Base-by-base conservation (phyloP, 495 filamentous ascomycete genomes). In the Daldinia bambusicola region DNA sequence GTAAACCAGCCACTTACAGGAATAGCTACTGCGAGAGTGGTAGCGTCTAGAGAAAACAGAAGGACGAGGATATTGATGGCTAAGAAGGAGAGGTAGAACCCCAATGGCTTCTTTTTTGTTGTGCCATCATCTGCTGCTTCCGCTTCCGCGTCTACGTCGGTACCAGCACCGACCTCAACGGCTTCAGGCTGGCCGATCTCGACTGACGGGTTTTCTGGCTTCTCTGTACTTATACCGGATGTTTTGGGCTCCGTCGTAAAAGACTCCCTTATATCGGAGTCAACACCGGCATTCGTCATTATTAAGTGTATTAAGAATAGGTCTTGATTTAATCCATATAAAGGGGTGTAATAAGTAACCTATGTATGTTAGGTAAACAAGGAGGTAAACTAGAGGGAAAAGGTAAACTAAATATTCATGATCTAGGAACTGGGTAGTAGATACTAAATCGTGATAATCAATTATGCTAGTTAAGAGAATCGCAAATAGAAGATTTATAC, bases 1-100 rank as follows among this genome's bases (percentile, higher is more conserved):
- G 51, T 4, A 18, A 16, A 5, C 9, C 1, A 7, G 41, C 14
- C 14, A 32, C 71, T 36, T 67, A 70, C 71, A 36, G 71, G 71
- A 63, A 74, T 62, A 16, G 71, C 71, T 2, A 74, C 71, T 1
- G 71, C 66, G 6, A 74, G 62, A 50, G 62, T 63, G 14, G 71
- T 74, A 10, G 71, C 43, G 32, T 74, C 71, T 59, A 74, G 38
- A 32, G 71, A 70, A 43, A 45, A 74, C 6, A 67, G 30, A 20
- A 74, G 57, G 16, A 74, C 61, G n/a, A 70, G 20, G 10, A 74
- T 67, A 30, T 70, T 69, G 30, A 74, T 66, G 18, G 66, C 71
- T 2, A 70, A 63, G 53, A 74, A 74, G 4, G 66, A 69, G 41
- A 74, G 66, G 14, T 66, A 62, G 45, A 74, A 74, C 8, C 66